phyloP scores from a whole-genome alignment of 78 protist genomes.

The Dictyostelium brefeldianum region DNA sequence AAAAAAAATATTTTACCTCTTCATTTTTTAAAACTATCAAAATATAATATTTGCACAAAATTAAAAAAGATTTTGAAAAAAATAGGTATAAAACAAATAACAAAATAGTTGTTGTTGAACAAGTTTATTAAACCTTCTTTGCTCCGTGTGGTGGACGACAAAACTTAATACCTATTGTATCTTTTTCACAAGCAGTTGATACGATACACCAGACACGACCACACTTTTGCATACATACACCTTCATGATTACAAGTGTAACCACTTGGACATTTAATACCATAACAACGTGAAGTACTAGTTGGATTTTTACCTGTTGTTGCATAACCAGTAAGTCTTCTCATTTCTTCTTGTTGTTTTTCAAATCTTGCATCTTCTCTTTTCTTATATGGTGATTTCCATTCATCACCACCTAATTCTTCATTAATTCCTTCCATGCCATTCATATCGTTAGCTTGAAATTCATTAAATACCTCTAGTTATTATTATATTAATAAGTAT shows the following conservation, averaged over 20 bases:
- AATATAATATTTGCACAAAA: too few relatives aligned
- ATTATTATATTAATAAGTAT: neutral
- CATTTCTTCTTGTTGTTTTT: neutral
- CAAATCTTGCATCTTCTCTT: constrained; percentile 8
- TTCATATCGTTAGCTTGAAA: neutral
- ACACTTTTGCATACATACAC: constrained; percentile 12
- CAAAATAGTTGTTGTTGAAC: too few relatives aligned
- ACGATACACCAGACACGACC: constrained; percentile 11
- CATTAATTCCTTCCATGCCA: neutral
- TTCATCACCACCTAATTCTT: neutral
- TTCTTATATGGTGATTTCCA: constrained; percentile 14
- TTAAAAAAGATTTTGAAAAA: too few relatives aligned
- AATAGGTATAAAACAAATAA: too few relatives aligned
- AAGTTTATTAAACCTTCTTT: neutral
- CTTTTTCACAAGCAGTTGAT: constrained; percentile 19
- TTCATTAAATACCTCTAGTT: neutral
- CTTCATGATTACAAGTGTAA: constrained; percentile 4
- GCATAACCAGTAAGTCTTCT: constrained; percentile 22
- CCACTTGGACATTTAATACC: constrained; percentile 11
- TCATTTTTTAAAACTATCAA: too few relatives aligned
- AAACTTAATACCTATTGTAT: neutral
- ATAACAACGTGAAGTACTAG: neutral
- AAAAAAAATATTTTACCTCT: too few relatives aligned
- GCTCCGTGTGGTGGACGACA: neutral
- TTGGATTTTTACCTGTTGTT: neutral